phyloP scores from a whole-genome alignment of 768 basidiomycete species.

The Lactarius pseudohatsudake region DNA sequence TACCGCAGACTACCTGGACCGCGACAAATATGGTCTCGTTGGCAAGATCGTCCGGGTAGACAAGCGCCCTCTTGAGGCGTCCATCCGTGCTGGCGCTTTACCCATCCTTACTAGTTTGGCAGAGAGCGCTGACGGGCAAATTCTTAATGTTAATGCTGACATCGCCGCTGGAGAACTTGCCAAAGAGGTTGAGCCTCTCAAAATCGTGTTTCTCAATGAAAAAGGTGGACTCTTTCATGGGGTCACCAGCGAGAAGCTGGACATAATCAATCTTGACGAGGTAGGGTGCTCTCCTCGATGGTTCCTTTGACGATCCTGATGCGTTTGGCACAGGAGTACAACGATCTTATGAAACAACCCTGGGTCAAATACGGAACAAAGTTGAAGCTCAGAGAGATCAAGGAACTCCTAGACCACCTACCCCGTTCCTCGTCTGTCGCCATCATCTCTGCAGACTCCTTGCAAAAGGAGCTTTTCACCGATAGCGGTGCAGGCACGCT shows the following conservation, averaged over 20 bases:
- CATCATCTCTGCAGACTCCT: constrained; percentile 87
- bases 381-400: constrained; percentile 98
- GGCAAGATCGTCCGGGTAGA: constrained; percentile 94
- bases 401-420: constrained; percentile 96
- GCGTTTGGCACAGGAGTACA: constrained; percentile 72
- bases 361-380: constrained; percentile 99
- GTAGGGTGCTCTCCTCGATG: constrained; percentile 40
- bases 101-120: constrained; percentile 95
- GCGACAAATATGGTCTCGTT: constrained; percentile 91
- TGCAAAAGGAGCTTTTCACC: constrained; percentile 98
- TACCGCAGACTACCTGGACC: constrained; percentile 94
- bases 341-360: constrained; percentile 92
- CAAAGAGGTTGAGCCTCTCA: constrained; percentile 96
- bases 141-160: constrained; percentile 98
- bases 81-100: constrained; percentile 93
- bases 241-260: constrained; percentile 92
- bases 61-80: constrained; percentile 94
- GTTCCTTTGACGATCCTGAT: constrained; percentile 2
- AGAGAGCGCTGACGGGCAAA: constrained; percentile 94
- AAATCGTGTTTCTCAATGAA: constrained; percentile 98
- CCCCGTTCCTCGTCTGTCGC: constrained; percentile 98
- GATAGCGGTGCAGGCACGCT: constrained; percentile 97
- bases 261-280: constrained; percentile 97
- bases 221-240: constrained; percentile 99
- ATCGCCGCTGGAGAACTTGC: constrained; percentile 97